These are phyloP conservation scores for Aspergillus coremiiformis DNA, from an alignment of 495 filamentous ascomycete genomes.

Conservation along the genomic window DNA sequence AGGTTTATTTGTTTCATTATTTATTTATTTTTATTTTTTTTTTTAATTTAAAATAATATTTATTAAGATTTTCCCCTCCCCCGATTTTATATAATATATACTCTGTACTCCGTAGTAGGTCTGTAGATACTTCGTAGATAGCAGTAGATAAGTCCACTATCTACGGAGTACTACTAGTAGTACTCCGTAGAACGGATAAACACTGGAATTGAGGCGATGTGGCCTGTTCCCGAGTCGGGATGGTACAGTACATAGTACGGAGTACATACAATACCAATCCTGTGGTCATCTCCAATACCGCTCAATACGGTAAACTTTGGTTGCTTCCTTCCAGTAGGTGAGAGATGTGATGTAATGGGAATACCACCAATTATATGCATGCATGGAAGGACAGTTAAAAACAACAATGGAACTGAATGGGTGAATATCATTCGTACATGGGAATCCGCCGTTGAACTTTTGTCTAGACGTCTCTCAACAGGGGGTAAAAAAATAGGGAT, in stretches of 20 bases:
- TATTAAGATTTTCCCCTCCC: too few relatives aligned
- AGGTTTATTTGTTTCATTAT: too few relatives aligned
- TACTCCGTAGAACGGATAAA: too few relatives aligned
- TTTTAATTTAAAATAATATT: too few relatives aligned
- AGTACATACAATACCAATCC: too few relatives aligned
- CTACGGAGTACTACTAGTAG: too few relatives aligned
- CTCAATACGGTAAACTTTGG: neutral
- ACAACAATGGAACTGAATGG: neutral
- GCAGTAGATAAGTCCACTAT: too few relatives aligned
- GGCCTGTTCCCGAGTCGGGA: constrained; percentile 20
- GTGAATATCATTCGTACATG: neutral
- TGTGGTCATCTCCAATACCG: neutral
- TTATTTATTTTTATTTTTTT: too few relatives aligned
- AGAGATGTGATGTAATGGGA: neutral
- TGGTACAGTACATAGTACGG: constrained; percentile 3
- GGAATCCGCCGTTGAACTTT: neutral
- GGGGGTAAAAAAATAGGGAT: neutral
- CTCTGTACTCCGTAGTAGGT: too few relatives aligned
- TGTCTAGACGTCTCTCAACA: neutral
- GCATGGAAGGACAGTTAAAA: neutral
- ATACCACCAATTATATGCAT: constrained; percentile 1
- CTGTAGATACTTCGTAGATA: too few relatives aligned
- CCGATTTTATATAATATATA: too few relatives aligned
- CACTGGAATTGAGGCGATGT: constrained; percentile 18
- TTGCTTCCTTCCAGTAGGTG: neutral